Evolutionary conservation across 2,329 filamentous ascomycete species (phyloP).

Genomic region (Daldinia sp.): DNA sequence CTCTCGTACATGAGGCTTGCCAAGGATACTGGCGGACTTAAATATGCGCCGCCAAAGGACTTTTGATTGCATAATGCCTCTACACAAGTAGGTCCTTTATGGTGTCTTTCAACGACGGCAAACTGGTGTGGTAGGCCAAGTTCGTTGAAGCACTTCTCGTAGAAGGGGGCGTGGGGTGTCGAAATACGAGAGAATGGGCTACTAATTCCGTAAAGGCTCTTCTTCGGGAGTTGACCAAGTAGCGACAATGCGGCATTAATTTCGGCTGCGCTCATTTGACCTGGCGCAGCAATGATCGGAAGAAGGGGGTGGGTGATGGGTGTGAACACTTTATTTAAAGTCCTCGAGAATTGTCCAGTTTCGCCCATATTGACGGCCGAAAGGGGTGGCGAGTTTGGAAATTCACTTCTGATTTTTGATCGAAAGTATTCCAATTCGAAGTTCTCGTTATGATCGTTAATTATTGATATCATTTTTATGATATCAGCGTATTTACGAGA

Average conservation of each 20-base stretch:
- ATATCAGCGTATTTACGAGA: slow-evolving; percentile 82
- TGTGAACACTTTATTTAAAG: slow-evolving; percentile 85
- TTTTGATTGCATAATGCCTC: slow-evolving; percentile 76
- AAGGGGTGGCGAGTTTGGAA: slow-evolving; percentile 74
- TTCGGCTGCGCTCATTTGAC: slow-evolving; percentile 84
- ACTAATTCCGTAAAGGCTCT: slow-evolving; percentile 81
- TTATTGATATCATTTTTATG: slow-evolving; percentile 89
- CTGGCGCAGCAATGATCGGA: slow-evolving; percentile 84
- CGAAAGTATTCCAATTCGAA: slow-evolving; percentile 92
- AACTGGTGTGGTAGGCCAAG: slow-evolving; percentile 88
- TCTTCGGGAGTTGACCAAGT: slow-evolving; percentile 81
- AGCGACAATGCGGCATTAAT: slow-evolving; percentile 82
- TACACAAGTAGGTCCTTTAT: slow-evolving; percentile 70
- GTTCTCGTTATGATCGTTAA: slow-evolving; percentile 83
- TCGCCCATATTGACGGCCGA: slow-evolving; percentile 90
- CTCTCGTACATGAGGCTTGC: slow-evolving; percentile 66
- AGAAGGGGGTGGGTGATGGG: slow-evolving; percentile 87
- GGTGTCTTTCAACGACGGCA: slow-evolving; percentile 74
- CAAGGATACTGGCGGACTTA: slow-evolving; percentile 75
- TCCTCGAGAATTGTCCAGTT: slow-evolving; percentile 83
- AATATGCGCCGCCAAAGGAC: slow-evolving; percentile 82
- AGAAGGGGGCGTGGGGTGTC: slow-evolving; percentile 82
- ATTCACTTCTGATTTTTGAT: slow-evolving; percentile 74
- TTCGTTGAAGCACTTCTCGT: slow-evolving; percentile 84
- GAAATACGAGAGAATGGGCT: slow-evolving; percentile 68